Conservation (phyloP, 352 stramenopile genomes). For the Globisporangium rhizosaccharum region DNA sequence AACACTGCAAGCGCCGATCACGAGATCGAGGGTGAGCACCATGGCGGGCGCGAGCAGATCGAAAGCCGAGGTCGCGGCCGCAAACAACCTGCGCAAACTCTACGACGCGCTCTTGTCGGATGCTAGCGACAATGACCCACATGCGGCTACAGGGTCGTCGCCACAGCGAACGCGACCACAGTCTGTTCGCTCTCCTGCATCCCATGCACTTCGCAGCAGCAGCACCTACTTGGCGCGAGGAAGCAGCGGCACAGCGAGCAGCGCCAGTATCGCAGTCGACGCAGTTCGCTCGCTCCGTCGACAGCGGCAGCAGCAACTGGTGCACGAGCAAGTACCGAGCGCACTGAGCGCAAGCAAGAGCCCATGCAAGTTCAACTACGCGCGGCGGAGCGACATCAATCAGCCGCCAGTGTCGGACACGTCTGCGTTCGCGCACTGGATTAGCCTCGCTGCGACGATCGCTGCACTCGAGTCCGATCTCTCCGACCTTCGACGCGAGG, state of each 20-base stretch:
- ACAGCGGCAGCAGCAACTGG: conserved; percentile 5
- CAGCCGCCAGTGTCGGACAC: not conserved
- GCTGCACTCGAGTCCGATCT: conserved; percentile 9
- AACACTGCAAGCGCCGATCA: not conserved
- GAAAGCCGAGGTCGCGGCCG: conserved; percentile 22
- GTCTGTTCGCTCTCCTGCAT: conserved; percentile 8
- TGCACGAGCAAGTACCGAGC: not conserved
- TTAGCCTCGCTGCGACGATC: conserved; percentile 16
- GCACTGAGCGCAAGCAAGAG: not conserved
- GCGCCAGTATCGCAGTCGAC: conserved; percentile 7
- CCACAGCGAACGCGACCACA: conserved; percentile 6
- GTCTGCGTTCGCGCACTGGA: conserved; percentile 19
- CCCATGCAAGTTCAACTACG: conserved; percentile 3
- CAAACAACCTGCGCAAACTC: conserved; percentile 22
- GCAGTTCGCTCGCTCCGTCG: conserved; percentile 17
- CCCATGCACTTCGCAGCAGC: not conserved
- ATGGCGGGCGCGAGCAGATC: conserved; percentile 14
- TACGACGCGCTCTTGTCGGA: conserved; percentile 17
- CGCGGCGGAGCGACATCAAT: not conserved
- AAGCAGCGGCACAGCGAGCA: not conserved
- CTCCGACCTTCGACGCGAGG: conserved; percentile 18
- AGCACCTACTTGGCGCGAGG: not conserved
- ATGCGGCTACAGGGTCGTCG: not conserved
- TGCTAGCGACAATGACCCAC: not conserved
- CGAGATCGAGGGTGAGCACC: not conserved